Evolutionary conservation across 139 green algal species (phyloP).

Genomic region (Trebouxia sp.): DNA sequence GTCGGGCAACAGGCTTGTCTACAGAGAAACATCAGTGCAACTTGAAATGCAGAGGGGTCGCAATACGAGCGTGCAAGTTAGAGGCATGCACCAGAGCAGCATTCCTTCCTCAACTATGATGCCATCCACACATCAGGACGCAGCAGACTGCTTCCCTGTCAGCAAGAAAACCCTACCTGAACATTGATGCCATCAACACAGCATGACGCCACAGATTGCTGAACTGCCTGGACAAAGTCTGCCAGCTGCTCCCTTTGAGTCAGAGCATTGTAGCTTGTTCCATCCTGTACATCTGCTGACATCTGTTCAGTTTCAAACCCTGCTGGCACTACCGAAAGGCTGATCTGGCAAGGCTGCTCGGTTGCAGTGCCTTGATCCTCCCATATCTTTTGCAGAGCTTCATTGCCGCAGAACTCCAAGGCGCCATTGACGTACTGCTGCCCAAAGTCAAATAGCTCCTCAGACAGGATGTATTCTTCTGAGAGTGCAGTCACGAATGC

Average conservation of each 20-base stretch:
- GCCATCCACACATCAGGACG: neutral
- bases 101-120: neutral
- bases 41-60: no score
- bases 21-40: no score
- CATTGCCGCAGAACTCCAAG: neutral
- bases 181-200: neutral
- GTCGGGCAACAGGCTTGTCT: no score
- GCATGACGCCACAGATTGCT: neutral
- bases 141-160: neutral
- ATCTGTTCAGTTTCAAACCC: no score
- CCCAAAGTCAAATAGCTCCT: neutral
- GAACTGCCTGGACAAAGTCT: neutral
- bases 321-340: neutral
- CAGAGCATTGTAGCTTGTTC: neutral
- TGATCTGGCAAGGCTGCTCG: neutral
- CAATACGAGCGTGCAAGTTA: no score
- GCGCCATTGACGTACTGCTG: neutral
- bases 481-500: neutral
- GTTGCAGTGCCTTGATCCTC: neutral
- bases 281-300: neutral
- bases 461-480: neutral
- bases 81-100: no score
- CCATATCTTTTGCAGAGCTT: neutral
- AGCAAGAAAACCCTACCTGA: no score
- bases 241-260: neutral